These are phyloP conservation scores for Saccharomyces cerevisiae DNA, from an alignment of 805 yeast species.

Conservation along the genomic window DNA sequence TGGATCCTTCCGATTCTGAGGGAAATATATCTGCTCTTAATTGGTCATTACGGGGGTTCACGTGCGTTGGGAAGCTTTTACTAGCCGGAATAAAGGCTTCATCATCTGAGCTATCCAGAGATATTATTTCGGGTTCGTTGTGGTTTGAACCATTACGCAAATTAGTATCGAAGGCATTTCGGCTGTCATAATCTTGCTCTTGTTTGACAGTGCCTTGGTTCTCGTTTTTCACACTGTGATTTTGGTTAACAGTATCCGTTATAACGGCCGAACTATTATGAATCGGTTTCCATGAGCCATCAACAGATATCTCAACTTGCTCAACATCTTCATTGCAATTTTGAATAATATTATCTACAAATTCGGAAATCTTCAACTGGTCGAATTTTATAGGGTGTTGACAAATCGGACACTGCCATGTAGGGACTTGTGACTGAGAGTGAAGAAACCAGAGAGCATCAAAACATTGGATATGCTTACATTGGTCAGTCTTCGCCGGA, in stretches of 20 bases:
- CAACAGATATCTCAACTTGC: constrained; percentile 54
- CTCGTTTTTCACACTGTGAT: constrained; percentile 7
- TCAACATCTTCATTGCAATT: constrained; percentile 50
- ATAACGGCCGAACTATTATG: constrained; percentile 8
- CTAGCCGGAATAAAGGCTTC: not conserved
- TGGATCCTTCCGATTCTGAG: not conserved
- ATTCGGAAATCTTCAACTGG: constrained; percentile 68
- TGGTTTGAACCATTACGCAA: not conserved
- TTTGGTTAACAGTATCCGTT: not conserved
- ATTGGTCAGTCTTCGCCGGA: constrained; percentile 64
- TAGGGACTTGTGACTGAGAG: constrained; percentile 70
- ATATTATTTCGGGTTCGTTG: not conserved
- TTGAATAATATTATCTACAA: constrained; percentile 51
- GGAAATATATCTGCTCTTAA: not conserved
- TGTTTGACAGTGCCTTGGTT: constrained; percentile 1
- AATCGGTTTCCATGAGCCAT: constrained; percentile 63
- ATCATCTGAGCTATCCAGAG: not conserved
- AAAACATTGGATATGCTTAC: constrained; percentile 85
- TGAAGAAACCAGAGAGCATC: constrained; percentile 69
- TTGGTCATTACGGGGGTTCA: not conserved
- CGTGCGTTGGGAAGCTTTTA: not conserved
- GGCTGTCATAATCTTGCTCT: not conserved
- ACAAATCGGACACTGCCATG: constrained; percentile 89
- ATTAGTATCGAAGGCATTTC: not conserved
- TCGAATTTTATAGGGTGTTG: constrained; percentile 41